Evolutionary conservation across 177 flowering plant genomes (phyloP).

Genomic region (Tripterygium wilfordii): DNA sequence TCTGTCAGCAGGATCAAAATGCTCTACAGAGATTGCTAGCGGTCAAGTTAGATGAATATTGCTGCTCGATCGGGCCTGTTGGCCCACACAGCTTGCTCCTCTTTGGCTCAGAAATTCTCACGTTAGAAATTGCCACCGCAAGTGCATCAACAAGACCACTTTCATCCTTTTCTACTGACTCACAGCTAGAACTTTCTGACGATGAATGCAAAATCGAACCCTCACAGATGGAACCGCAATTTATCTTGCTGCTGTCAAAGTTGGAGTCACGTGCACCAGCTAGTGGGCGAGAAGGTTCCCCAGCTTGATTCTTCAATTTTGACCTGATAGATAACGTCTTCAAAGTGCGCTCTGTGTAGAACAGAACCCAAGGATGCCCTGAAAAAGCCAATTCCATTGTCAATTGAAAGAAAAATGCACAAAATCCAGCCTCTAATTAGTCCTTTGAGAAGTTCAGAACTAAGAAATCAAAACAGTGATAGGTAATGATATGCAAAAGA

Average conservation of each 20-base stretch:
- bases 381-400: constrained; percentile 13
- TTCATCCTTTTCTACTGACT: constrained; percentile 56
- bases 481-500: no score
- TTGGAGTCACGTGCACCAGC: constrained; percentile 6
- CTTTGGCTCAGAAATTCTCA: constrained; percentile 81
- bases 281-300: constrained; percentile 10
- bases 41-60: constrained; percentile 74
- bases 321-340: constrained; percentile 46
- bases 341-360: constrained; percentile 63
- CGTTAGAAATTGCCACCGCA: constrained; percentile 73
- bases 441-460: no score
- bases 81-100: constrained; percentile 76
- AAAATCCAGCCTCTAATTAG: no score
- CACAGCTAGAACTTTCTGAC: constrained; percentile 17
- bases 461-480: no score
- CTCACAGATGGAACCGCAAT: constrained; percentile 9
- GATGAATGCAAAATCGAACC: constrained; percentile 11
- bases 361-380: constrained; percentile 93
- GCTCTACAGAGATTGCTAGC: constrained; percentile 87
- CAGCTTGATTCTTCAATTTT: constrained; percentile 33
- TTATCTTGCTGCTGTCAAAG: constrained; percentile 14
- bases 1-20: constrained; percentile 43
- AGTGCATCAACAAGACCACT: constrained; percentile 69
- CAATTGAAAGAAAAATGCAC: background rate
- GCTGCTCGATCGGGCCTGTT: constrained; percentile 53